Conservation (phyloP, 306 rosid species). For the Biancaea sappan region DNA sequence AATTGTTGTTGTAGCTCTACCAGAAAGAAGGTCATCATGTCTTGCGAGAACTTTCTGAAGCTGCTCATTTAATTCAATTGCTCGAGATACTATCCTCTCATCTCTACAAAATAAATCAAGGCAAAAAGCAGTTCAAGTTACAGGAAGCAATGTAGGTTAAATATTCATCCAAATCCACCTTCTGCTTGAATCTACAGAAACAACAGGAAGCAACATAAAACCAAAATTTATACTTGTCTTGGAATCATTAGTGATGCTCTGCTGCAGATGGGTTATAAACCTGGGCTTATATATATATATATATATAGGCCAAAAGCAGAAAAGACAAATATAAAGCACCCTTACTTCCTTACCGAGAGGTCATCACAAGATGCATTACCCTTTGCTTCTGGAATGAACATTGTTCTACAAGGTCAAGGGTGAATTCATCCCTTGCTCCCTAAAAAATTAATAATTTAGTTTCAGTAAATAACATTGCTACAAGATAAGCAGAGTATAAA, state of each 20-base stretch:
- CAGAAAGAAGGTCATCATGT: constrained; percentile 81
- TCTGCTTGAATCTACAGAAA: not conserved
- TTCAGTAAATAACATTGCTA: constrained; percentile 7
- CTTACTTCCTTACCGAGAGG: constrained; percentile 70
- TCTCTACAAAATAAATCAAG: constrained; percentile 44
- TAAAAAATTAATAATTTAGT: constrained; percentile 25
- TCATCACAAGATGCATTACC: constrained; percentile 91
- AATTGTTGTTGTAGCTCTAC: constrained; percentile 44
- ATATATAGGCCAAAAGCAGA: constrained; percentile 18
- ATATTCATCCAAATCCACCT: not conserved
- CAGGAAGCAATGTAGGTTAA: not conserved
- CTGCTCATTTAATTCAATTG: constrained; percentile 84
- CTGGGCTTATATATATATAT: not conserved
- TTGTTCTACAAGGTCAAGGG: constrained; percentile 97
- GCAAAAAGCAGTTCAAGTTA: constrained; percentile 20
- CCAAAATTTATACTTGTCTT: not conserved
- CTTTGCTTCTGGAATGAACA: constrained; percentile 95
- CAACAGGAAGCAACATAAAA: not conserved
- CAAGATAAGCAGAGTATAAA: not conserved
- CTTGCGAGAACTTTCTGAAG: constrained; percentile 87
- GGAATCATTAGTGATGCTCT: constrained; percentile 1
- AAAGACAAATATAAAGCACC: constrained; percentile 35
- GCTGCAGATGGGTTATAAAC: not conserved
- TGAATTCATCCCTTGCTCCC: constrained; percentile 92
- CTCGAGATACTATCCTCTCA: constrained; percentile 78